Evolutionary conservation across 257 asterid species (phyloP), one percentile per base, ranked within the genome.

Genomic region (Coffea canephora): DNA sequence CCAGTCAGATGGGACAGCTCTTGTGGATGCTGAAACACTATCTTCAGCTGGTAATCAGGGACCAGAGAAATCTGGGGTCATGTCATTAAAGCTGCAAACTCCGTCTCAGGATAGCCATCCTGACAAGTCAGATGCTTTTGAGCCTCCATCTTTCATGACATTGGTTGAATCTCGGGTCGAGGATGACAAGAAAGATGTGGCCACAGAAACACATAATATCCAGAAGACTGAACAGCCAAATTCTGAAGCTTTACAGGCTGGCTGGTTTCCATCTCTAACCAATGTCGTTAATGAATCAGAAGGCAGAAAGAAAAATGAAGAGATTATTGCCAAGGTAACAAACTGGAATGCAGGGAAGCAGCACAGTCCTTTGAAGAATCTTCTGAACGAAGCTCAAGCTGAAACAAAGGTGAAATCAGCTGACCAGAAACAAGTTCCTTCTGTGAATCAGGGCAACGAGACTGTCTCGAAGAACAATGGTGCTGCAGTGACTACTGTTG

Each of bases 261-360:
- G 96, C 16, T 92, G 94, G 97, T 92, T 88, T 83, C 97, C 96
- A 61, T 89, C 94, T 74, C 69, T 92, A 54, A 87, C 96, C 27
- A 91, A 87, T 27, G 94, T 89, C 18, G 89, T 85, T 68, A 90
- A 88, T 55, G 96, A 94, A 67, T 94, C 97, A 15, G 91, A 94
- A 84, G 97, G 94, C 48, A 87, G 97, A 77, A 91, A 91, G 92
- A 92, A 92, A 82, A 94, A 93, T 3, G 97, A 94, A 88, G 97
- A 90, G 86, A 80, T 86, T 46, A 92, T 92, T 65, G 91, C 94
- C 83, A 94, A 91, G 86, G 97, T 90, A 39, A 88, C 97, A 67
- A 89, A 89, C 78, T 90, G 93, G 96, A 92, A 89, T 84, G 76
- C 91, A 9, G 89, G 89, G 41, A 92, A 87, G 82, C 94, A 94